A percentile compares a stretch with the other conserved stretches of the same genome.
Conservation (phyloP, 345 rosid genomes). For the Eutrema japonicum region DNA sequence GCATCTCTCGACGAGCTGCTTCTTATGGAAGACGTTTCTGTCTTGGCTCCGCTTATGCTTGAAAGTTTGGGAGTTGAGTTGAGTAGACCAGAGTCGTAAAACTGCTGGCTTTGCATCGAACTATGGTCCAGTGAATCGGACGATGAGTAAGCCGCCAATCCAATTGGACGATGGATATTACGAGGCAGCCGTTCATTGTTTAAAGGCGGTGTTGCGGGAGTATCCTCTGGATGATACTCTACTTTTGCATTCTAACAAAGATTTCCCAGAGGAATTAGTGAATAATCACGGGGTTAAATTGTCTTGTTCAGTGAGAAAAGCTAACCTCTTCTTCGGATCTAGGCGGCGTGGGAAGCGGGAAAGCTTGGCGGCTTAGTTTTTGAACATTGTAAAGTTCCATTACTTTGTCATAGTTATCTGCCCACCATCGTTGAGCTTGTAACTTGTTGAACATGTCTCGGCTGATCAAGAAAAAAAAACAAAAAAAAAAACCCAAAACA, state of each 20-base stretch:
- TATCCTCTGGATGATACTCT: slow-evolving; percentile 73
- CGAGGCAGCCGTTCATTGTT: slow-evolving; percentile 80
- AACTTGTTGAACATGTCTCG: slow-evolving; percentile 94
- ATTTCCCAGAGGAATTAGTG: not conserved
- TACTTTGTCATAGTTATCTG: slow-evolving; percentile 91
- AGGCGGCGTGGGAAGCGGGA: slow-evolving; percentile 89
- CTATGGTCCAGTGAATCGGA: slow-evolving; percentile 78
- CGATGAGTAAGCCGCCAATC: slow-evolving; percentile 76
- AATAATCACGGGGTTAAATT: not conserved
- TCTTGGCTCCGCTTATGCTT: slow-evolving; percentile 89
- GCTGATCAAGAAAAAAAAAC: slow-evolving; percentile 47
- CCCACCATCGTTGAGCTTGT: slow-evolving; percentile 99
- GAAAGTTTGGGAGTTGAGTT: slow-evolving; percentile 91
- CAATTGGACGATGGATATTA: slow-evolving; percentile 67
- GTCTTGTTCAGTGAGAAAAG: not conserved
- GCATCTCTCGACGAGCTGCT: slow-evolving; percentile 96
- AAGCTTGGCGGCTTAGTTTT: slow-evolving; percentile 92
- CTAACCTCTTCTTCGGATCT: slow-evolving; percentile 95
- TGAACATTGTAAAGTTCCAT: slow-evolving; percentile 98
- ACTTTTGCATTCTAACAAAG: slow-evolving; percentile 60
- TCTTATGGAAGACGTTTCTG: slow-evolving; percentile 84
- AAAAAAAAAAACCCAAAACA: not conserved
- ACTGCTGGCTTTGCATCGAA: slow-evolving; percentile 62
- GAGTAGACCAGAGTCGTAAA: slow-evolving; percentile 69
- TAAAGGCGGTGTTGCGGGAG: slow-evolving; percentile 85